Evolutionary conservation across 2,329 filamentous ascomycete genomes (phyloP).

Genomic region (Penicillium sp.): DNA sequence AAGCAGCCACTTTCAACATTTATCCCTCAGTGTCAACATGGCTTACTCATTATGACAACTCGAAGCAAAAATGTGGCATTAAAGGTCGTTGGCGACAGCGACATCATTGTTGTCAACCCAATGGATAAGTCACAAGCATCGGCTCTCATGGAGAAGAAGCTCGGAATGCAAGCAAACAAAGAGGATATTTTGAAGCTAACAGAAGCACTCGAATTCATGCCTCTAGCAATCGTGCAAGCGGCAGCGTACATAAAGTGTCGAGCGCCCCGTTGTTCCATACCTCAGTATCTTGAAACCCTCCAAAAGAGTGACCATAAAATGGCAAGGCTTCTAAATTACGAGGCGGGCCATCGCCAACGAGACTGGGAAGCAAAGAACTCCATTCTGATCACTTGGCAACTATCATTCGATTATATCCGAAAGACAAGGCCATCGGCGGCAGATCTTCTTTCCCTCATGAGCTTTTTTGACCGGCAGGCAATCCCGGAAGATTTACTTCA

Average conservation of each 20-base stretch:
- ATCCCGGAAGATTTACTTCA: not conserved
- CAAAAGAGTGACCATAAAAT: not conserved
- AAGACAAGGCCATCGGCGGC: conserved; percentile 22
- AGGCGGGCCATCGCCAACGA: not conserved
- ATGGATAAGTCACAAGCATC: too few species aligned
- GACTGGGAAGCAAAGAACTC: conserved; percentile 1
- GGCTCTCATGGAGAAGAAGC: too few species aligned
- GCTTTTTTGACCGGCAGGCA: conserved; percentile 32
- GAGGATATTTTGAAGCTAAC: not conserved
- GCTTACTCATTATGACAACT: too few species aligned
- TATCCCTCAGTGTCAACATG: too few species aligned
- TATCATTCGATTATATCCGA: conserved; percentile 35
- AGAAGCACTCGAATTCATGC: not conserved
- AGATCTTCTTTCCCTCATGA: conserved; percentile 30
- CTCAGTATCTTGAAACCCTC: not conserved
- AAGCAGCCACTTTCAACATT: too few species aligned
- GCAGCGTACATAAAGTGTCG: not conserved
- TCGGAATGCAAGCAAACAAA: too few species aligned
- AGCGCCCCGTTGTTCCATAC: not conserved
- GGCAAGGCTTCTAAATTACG: not conserved
- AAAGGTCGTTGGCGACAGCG: too few species aligned
- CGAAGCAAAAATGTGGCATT: too few species aligned
- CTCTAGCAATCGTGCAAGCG: not conserved
- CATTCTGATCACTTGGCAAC: conserved; percentile 32
- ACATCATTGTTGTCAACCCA: too few species aligned